Evolutionary conservation across 2,329 filamentous ascomycete genomes (phyloP).

Genomic region (Lasiodiplodia citricola): DNA sequence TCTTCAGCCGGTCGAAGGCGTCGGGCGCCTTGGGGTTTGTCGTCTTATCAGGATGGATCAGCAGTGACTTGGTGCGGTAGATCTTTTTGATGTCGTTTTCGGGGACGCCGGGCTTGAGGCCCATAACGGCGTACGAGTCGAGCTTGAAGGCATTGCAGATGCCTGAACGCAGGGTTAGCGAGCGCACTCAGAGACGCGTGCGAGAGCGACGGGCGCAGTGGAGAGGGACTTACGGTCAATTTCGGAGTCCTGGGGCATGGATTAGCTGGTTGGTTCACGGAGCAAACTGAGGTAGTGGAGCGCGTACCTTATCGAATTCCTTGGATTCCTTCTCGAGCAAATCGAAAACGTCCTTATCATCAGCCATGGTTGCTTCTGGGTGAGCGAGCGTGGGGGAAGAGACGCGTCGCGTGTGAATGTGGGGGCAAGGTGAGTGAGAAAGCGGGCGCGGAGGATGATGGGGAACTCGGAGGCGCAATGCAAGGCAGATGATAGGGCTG

Average conservation of each 20-base stretch:
- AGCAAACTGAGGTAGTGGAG: background rate
- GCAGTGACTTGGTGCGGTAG: conserved; percentile 97
- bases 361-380: conserved; percentile 49
- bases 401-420: background rate
- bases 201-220: background rate
- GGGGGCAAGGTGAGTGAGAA: background rate
- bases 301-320: conserved; percentile 81
- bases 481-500: conserved; percentile 13
- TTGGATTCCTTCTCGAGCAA: conserved; percentile 83
- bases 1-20: conserved; percentile 94
- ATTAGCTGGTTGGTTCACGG: background rate
- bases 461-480: background rate
- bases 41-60: conserved; percentile 99
- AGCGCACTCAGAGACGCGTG: background rate
- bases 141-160: conserved; percentile 89
- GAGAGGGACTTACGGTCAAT: conserved; percentile 69
- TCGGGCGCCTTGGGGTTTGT: conserved; percentile 88
- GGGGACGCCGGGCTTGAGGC: conserved; percentile 91
- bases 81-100: conserved; percentile 94
- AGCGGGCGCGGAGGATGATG: conserved; percentile 4
- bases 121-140: conserved; percentile 88
- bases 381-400: background rate
- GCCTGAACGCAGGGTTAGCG: conserved; percentile 33
- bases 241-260: conserved; percentile 74
- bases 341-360: conserved; percentile 64